A percentile compares a stretch with the other conserved stretches of the same genome.
Conservation (phyloP, 108 stramenopile genomes). For the Aurantiochytrium sp. region DNA sequence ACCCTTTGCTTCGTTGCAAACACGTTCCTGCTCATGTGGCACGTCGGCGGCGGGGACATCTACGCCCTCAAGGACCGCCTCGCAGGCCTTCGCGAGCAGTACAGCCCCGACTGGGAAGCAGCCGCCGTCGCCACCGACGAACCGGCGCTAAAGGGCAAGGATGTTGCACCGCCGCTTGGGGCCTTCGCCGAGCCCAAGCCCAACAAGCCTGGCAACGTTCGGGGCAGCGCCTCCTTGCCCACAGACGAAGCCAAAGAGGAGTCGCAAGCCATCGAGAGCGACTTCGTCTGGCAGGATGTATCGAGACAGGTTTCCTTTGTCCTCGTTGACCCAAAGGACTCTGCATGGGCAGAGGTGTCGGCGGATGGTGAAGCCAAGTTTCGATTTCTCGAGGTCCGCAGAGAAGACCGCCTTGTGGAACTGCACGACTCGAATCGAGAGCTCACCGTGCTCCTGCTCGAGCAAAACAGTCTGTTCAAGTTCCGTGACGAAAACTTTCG, state of each 20-base stretch:
- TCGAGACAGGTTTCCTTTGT: not conserved
- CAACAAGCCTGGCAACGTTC: not conserved
- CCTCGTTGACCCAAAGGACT: not conserved
- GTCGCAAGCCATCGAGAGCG: too few relatives aligned
- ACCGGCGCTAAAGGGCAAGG: not conserved
- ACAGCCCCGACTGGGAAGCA: not conserved
- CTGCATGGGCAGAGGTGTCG: not conserved
- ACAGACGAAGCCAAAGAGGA: not conserved
- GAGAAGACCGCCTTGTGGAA: not conserved
- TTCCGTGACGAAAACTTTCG: not conserved
- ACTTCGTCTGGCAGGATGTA: not conserved
- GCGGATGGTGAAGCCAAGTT: not conserved
- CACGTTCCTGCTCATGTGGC: not conserved
- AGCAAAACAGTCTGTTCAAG: not conserved
- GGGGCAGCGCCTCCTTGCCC: not conserved
- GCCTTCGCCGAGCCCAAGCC: not conserved
- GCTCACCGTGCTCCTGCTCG: not conserved
- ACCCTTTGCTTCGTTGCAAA: not conserved
- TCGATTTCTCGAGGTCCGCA: not conserved
- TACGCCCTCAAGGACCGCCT: not conserved
- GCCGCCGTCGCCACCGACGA: not conserved
- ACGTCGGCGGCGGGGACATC: not conserved
- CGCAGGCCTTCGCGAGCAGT: not conserved
- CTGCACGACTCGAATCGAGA: not conserved
- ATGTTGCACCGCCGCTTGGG: not conserved